Base-by-base conservation (phyloP, 2,329 filamentous ascomycete genomes). In the Cladosporium sp. region DNA sequence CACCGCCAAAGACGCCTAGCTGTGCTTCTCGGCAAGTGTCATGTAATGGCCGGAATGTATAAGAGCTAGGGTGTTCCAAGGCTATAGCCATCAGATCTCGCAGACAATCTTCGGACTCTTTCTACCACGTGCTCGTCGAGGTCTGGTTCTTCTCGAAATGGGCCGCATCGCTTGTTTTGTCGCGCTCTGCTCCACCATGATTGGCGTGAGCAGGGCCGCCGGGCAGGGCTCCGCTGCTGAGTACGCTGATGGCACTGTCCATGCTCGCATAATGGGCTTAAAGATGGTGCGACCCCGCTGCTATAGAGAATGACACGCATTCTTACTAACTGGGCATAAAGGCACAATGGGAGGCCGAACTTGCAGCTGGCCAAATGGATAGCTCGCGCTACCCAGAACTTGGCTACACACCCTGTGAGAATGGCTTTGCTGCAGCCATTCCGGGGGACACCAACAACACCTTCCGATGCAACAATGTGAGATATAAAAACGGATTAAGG, bases 371-470 rank as follows among this genome's bases (percentile, higher is more conserved):
- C 31, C 54, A 58, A 2, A 70, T 72, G 52, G 61, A 67, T 8
- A 70, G 68, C 40, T 60, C 65, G 2, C 61, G 65, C 33, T 73
- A 67, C 32, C 71, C 70, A 3, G 66, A 67, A 45, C 65, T 73
- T 5, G 69, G 68, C 11, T 72, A 68, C 58, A 68, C 68, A 7
- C 48, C 48, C 37, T 79, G 76, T 57, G 63, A 68, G 8, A 64
- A 74, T 18, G 76, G 76, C 3, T 60, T 70, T 10, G 76, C 72
- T 3, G 68, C 68, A 37, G 74, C 74, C 42, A 68, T 75, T 22
- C 67, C 70, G 6, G 75, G 74, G 2, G 73, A 79, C 51, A 63
- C 68, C 14, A 66, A 70, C 52, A 73, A 78, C 62, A 78, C 74
- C 2, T 79, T 50, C 40, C 4, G 48, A 31, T 50, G 48, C 48